Base-by-base conservation (phyloP, 176 grass and related monocot species). In the Aegilops speltoides region DNA sequence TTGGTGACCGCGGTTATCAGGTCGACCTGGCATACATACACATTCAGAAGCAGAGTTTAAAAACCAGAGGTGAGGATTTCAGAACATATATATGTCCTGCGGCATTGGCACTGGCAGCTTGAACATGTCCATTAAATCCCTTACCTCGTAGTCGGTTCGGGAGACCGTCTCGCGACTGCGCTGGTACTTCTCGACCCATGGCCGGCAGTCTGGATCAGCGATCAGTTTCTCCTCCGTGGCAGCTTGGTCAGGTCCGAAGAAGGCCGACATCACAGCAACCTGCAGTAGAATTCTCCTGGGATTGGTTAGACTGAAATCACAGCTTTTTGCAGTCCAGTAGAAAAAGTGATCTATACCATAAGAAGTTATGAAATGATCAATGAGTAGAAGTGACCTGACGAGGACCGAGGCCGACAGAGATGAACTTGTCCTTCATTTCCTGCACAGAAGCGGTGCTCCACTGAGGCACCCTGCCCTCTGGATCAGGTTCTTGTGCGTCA, bases 1-100 rank as follows among this genome's bases (percentile, higher is more conserved):
- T 98, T 98, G 73, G 97, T 96, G 82, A 98, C 90, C 3, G 97
- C 93, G 36, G 94, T 98, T 89, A 98, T 98, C 41, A 98, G 87
- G 67, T 98, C 97, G 82, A 98, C 97, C 97, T 98, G 92, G 2
- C 69, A 91, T 29, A 40, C 2, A 90, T 66, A 89, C 16, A 88
- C 4, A 60, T 76, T 76, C 43, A 76, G 20, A 84, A 87, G 74
- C 41, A 36, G 5, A 56, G 48, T 2, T 64, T 17, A 84, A 80
- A 26, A 26, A 64, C 60, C n/a, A 69, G 50, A 1, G 20, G 20
- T 14, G 62, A 34, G 43, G 2, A 29, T 29, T 52, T 61, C 64
- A 80, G n/a, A 83, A 63, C 23, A 48, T 48, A 48, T 33, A 41
- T 10, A 11, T 26, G 48, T n/a, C 59, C 14, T 34, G 57, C 6